phyloP scores from a whole-genome alignment of 2,329 filamentous ascomycete genomes.

The Exophiala xenobiotica region DNA sequence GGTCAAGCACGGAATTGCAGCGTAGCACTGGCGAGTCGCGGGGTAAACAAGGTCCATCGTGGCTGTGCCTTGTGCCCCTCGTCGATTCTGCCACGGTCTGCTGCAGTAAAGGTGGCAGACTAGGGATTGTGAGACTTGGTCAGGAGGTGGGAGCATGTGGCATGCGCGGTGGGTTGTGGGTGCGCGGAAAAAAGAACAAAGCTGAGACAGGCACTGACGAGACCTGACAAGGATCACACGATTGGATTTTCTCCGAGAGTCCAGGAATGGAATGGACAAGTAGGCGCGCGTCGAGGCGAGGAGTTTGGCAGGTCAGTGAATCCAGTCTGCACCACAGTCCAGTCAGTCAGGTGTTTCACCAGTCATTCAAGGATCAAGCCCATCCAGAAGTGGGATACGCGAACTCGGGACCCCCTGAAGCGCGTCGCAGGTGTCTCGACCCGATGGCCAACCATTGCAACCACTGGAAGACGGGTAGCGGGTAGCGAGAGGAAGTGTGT shows the following conservation, averaged over 20 bases:
- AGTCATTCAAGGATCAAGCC: slow-evolving; percentile 12
- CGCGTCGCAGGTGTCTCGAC: slow-evolving; percentile 17
- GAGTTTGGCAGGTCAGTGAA: background rate
- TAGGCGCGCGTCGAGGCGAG: slow-evolving; percentile 20
- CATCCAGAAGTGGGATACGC: no score
- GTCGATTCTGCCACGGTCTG: slow-evolving; percentile 8
- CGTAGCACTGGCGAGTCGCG: slow-evolving; percentile 8
- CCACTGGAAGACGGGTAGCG: background rate
- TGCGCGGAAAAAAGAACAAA: no score
- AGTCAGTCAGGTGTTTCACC: slow-evolving; percentile 28
- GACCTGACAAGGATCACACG: background rate
- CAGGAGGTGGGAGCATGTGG: slow-evolving; percentile 22
- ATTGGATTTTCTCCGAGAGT: slow-evolving; percentile 4
- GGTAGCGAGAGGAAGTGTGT: slow-evolving; percentile 17
- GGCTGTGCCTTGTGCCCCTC: slow-evolving; percentile 18
- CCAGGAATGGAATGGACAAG: background rate
- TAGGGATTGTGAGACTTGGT: slow-evolving; percentile 23
- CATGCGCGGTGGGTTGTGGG: no score
- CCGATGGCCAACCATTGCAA: background rate
- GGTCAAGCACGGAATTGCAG: no score
- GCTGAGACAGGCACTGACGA: slow-evolving; percentile 22
- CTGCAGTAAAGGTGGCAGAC: slow-evolving; percentile 18
- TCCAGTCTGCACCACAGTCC: no score
- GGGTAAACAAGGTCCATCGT: slow-evolving; percentile 15
- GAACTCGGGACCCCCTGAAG: slow-evolving; percentile 19